phyloP scores from a whole-genome alignment of 768 basidiomycete genomes.

The Trichaptum fuscoviolaceum region DNA sequence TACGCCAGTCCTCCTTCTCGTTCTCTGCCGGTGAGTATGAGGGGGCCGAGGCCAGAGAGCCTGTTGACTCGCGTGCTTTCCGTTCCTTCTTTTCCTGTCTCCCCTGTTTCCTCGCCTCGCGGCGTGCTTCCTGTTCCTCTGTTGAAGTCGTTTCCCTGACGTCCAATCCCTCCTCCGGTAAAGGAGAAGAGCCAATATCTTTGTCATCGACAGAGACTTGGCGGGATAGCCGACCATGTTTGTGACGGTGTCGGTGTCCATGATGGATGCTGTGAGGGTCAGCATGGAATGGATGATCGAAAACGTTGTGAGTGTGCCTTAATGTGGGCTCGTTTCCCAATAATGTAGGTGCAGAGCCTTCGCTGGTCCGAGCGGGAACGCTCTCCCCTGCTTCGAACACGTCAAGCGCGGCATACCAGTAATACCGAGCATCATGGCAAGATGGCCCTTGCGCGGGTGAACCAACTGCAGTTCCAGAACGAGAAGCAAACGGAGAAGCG shows the following conservation, averaged over 20 bases:
- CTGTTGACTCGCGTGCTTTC: neutral
- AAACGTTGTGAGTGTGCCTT: neutral
- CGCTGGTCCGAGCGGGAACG: conserved; percentile 38
- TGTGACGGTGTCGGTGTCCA: neutral
- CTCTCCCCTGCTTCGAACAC: conserved; percentile 67
- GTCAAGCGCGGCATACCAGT: conserved; percentile 67
- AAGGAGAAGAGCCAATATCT: neutral
- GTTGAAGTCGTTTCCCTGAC: neutral
- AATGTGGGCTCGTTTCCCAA: neutral
- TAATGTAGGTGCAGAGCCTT: neutral
- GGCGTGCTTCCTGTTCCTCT: neutral
- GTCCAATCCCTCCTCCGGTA: neutral
- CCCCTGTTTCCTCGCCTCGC: neutral
- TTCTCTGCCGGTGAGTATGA: neutral
- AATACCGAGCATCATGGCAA: conserved; percentile 35
- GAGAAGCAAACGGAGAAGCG: conserved; percentile 2
- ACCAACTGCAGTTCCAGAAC: conserved; percentile 21
- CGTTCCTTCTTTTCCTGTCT: neutral
- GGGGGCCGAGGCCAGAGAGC: neutral
- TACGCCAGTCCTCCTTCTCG: conserved; percentile 54
- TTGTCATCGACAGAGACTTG: neutral
- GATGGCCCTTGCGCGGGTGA: conserved; percentile 51
- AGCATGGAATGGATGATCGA: neutral
- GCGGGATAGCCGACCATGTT: neutral
- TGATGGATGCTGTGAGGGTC: neutral